phyloP scores from a whole-genome alignment of 805 yeast species.

The Zygosaccharomyces gambellarensis region DNA sequence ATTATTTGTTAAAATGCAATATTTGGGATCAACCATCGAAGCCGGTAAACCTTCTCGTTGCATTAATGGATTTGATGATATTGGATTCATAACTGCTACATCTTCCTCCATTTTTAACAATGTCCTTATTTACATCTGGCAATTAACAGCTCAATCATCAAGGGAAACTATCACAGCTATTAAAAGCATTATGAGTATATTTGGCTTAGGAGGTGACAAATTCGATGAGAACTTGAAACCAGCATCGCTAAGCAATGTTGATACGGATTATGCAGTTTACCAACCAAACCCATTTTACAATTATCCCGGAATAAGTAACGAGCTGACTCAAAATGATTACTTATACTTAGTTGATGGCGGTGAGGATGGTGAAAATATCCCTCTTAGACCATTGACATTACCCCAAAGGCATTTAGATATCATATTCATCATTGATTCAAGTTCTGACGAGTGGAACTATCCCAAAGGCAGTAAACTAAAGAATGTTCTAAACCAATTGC shows the following conservation, averaged over 20 bases:
- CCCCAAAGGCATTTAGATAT: conserved; percentile 58
- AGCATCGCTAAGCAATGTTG: conserved; percentile 5
- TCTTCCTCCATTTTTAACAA: conserved; percentile 60
- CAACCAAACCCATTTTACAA: conserved; percentile 59
- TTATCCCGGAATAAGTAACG: conserved; percentile 22
- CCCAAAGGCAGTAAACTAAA: conserved; percentile 56
- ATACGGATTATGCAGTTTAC: conserved; percentile 50
- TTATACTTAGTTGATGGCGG: conserved; percentile 71
- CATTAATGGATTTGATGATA: conserved; percentile 50
- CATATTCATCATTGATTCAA: conserved; percentile 55
- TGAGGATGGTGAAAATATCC: conserved; percentile 69
- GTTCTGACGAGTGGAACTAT: conserved; percentile 49
- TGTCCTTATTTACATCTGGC: conserved; percentile 47
- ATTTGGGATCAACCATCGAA: conserved; percentile 46
- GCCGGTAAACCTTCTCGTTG: conserved; percentile 46
- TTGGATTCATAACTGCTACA: conserved; percentile 57
- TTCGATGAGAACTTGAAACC: conserved; percentile 2
- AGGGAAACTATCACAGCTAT: conserved; percentile 35
- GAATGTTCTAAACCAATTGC: conserved; percentile 31
- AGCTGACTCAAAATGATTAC: conserved; percentile 30
- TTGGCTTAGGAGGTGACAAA: conserved; percentile 18
- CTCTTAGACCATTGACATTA: conserved; percentile 60
- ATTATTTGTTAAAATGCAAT: conserved; percentile 47
- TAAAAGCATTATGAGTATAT: conserved; percentile 29
- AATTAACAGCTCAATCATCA: conserved; percentile 32